Percentiles rank a stretch among this genome's conserved stretches.
Evolutionary conservation across 1,139 yeast species (phyloP).

Genomic region (Magnusiomyces magnusii): DNA sequence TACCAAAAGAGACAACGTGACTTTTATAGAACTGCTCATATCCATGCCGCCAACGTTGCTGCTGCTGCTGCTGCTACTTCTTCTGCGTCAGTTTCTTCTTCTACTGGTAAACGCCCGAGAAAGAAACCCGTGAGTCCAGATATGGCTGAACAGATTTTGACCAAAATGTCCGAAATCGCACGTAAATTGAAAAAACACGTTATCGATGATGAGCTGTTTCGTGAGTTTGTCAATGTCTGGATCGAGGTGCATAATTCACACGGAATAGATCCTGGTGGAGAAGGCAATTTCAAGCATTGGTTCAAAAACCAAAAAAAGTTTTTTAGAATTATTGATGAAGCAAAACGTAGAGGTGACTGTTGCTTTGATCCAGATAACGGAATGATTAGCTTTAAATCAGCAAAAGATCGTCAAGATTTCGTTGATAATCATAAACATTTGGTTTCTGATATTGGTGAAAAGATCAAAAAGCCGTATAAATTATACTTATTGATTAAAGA

Average conservation of each 20-base stretch:
- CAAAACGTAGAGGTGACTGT: background rate
- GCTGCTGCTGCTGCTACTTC: background rate
- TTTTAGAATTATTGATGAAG: background rate
- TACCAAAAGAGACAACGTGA: background rate
- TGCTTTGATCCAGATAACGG: background rate
- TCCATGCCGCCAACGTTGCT: background rate
- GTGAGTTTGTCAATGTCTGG: background rate
- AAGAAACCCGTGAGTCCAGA: constrained; percentile 4
- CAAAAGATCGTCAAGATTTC: background rate
- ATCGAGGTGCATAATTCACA: background rate
- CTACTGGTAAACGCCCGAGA: constrained; percentile 1
- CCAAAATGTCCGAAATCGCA: background rate
- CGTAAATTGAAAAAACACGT: background rate
- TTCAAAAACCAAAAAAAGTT: constrained; percentile 2
- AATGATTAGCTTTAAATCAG: background rate
- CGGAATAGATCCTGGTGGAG: background rate
- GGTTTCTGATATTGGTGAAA: constrained; percentile 5
- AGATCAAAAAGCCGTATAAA: background rate
- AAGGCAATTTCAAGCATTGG: constrained; percentile 1
- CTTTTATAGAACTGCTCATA: background rate
- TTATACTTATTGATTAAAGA: background rate
- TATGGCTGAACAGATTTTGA: constrained; percentile 1
- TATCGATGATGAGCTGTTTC: constrained; percentile 1
- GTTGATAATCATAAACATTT: background rate
- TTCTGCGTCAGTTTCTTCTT: background rate